Conservation (phyloP, 2,329 filamentous ascomycete species). For the Mollisiaceae sp. region DNA sequence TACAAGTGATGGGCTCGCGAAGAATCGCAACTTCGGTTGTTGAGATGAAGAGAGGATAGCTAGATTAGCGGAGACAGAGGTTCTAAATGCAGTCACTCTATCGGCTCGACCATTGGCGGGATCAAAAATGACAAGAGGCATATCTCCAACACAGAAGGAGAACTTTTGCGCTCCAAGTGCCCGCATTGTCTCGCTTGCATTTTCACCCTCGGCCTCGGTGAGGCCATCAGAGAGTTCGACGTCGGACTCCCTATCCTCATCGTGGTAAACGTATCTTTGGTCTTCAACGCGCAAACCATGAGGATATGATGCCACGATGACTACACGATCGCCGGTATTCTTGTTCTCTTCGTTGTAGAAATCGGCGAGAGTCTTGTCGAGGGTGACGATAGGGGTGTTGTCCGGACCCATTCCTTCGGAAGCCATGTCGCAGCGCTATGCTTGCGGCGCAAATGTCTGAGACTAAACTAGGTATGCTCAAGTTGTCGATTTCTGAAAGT, state of each 20-base stretch:
- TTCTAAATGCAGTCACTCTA: not conserved
- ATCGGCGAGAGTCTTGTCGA: slow-evolving; percentile 8
- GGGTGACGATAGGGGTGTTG: not conserved
- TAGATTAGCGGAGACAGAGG: not conserved
- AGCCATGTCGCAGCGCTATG: not conserved
- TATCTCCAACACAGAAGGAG: slow-evolving; percentile 1
- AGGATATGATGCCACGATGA: slow-evolving; percentile 4
- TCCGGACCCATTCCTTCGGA: not conserved
- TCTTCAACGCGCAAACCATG: too few relatives aligned
- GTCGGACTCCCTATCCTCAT: not conserved
- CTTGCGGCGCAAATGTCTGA: not conserved
- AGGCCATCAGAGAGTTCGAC: not conserved
- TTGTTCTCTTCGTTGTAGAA: slow-evolving; percentile 6
- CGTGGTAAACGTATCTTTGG: slow-evolving; percentile 9
- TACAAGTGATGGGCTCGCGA: not conserved
- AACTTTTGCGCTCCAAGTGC: slow-evolving; percentile 10
- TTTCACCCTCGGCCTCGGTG: not conserved
- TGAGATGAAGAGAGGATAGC: not conserved
- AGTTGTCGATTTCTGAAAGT: not conserved
- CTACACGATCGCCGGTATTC: not conserved
- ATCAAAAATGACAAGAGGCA: not conserved
- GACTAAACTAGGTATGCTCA: not conserved
- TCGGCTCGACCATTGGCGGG: not conserved
- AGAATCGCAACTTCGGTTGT: not conserved
- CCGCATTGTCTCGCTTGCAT: not conserved